Conservation (phyloP, 1,284 basidiomycete species). For the Malassezia arunalokei region DNA sequence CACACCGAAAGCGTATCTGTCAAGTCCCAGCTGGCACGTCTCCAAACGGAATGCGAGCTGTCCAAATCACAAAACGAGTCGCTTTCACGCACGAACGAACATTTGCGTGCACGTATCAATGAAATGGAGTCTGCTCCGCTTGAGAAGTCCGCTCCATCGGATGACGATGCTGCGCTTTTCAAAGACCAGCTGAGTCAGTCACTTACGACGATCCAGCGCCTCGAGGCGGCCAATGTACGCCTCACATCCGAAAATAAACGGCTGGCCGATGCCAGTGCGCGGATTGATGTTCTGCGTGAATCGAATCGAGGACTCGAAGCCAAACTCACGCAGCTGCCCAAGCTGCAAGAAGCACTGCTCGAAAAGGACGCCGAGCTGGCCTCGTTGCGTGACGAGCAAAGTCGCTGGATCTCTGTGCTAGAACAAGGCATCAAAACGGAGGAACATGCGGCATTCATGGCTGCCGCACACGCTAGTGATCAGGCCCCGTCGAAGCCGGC, state of each 20-base stretch:
- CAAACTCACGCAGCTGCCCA: slow-evolving; percentile 22
- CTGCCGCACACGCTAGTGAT: slow-evolving; percentile 18
- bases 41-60: slow-evolving; percentile 14
- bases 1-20: slow-evolving; percentile 12
- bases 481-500: slow-evolving; percentile 1
- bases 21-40: slow-evolving; percentile 16
- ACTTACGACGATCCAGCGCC: slow-evolving; percentile 16
- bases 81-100: neutral
- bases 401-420: slow-evolving; percentile 18
- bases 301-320: slow-evolving; percentile 32
- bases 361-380: slow-evolving; percentile 26
- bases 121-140: slow-evolving; percentile 21
- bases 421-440: slow-evolving; percentile 6
- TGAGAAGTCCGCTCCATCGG: slow-evolving; percentile 2
- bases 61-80: slow-evolving; percentile 11
- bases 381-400: slow-evolving; percentile 24
- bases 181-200: slow-evolving; percentile 19
- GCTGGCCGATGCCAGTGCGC: slow-evolving; percentile 16
- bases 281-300: slow-evolving; percentile 33
- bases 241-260: slow-evolving; percentile 23
- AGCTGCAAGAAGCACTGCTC: slow-evolving; percentile 20
- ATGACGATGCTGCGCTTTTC: slow-evolving; percentile 16
- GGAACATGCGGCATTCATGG: slow-evolving; percentile 19
- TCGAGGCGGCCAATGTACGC: slow-evolving; percentile 23
- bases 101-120: slow-evolving; percentile 1